phyloP scores from a whole-genome alignment of 352 stramenopile genomes.

The Phytopythium litorale region DNA sequence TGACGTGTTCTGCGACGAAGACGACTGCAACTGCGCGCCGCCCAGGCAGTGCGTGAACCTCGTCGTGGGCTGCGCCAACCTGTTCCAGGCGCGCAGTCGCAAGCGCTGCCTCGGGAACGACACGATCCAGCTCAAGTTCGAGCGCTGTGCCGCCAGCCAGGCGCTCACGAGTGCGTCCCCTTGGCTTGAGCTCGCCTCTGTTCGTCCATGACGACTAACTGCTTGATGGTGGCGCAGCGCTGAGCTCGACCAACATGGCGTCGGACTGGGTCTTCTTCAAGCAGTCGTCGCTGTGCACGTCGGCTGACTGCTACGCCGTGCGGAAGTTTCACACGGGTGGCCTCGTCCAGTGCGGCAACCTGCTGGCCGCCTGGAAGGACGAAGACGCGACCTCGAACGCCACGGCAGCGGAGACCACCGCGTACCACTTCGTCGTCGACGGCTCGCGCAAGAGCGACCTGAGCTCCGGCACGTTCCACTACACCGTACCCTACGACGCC shows the following conservation, averaged over 20 bases:
- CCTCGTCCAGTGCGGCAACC: conserved; percentile 62
- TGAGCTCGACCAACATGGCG: conserved; percentile 44
- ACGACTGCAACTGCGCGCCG: conserved; percentile 49
- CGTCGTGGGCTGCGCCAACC: conserved; percentile 59
- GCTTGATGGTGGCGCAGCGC: conserved; percentile 11
- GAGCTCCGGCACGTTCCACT: conserved; percentile 63
- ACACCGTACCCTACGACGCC: conserved; percentile 31
- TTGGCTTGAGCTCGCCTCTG: not conserved
- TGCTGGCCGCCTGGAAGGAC: conserved; percentile 71
- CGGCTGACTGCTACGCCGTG: conserved; percentile 56
- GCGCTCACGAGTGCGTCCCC: conserved; percentile 38
- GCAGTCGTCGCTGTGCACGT: conserved; percentile 39
- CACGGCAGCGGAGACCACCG: conserved; percentile 11
- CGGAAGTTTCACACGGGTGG: conserved; percentile 55
- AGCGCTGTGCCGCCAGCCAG: conserved; percentile 45
- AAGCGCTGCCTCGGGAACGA: conserved; percentile 60
- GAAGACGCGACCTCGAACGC: conserved; percentile 13
- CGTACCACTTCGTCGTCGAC: conserved; percentile 75
- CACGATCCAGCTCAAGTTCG: conserved; percentile 42
- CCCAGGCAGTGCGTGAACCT: conserved; percentile 59
- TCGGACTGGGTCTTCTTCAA: conserved; percentile 77
- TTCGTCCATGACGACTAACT: not conserved
- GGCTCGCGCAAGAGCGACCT: conserved; percentile 61
- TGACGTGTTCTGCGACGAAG: conserved; percentile 74
- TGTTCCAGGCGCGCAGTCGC: conserved; percentile 65